Evolutionary conservation across 164 flowering plant genomes (phyloP), one percentile per base, ranked within the genome.

Genomic region (Magnolia changhungtana): DNA sequence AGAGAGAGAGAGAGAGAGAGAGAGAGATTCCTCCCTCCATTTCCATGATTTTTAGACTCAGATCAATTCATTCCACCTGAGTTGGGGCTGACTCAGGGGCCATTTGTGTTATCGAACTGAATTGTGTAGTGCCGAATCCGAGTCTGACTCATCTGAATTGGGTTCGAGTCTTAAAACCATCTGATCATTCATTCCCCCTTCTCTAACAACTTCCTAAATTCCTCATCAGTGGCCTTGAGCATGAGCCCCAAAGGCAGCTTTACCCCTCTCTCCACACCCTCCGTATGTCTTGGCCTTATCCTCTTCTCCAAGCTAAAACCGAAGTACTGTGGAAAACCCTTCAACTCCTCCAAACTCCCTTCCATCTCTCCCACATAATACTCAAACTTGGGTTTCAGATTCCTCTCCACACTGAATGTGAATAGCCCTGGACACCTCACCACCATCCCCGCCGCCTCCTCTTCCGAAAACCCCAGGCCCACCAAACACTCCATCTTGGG

Each of bases 291-390:
- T 0, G 90, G 94, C 88, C 87, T 88, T 49, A 96, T 96, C 82
- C 99, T 89, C 73, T 91, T 94, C 84, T 94, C 99, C 89, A 96
- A 81, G 78, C 99, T 96, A 76, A 96, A 96, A 0, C 92, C 87
- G 81, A 94, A 96, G 71, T 89, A 96, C 87, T 94, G 98, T 63
- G 99, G 99, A 73, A 96, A 96, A 51, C 83, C 93, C 83, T 80
- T 92, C 83, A 96, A 74, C 59, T 91, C 97, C 78, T 81, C 87
- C 87, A 90, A 78, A 14, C 65, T 77, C 52, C 92, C 90, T 50
- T 74, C 81, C 96, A 96, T 92, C 75, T 84, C 92, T 71, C 31
- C 80, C 7, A 50, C 31, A 72, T 86, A 92, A 45, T 91, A 96
- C 76, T 88, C 94, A 50, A 90, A 85, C 80, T 94, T 96, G 1